A percentile compares a stretch with the other conserved stretches of the same genome.
These are phyloP conservation scores for Curvularia eragrostidis DNA, from an alignment of 2,329 filamentous ascomycete species.

Conservation along the genomic window DNA sequence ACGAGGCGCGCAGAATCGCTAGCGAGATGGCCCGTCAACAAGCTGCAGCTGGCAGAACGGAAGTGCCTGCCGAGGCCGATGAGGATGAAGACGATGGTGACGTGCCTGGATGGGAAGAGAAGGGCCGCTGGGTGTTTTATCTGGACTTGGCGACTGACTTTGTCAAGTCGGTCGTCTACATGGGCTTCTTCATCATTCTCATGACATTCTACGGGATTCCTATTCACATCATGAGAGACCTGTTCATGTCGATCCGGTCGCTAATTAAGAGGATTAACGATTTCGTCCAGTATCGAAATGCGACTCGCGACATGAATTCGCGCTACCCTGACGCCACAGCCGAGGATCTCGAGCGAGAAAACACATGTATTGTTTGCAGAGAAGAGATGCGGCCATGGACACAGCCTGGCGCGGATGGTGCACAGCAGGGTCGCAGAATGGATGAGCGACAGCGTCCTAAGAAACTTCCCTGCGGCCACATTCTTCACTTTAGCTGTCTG, in stretches of 20 bases:
- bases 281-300: conserved; percentile 86
- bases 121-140: conserved; percentile 89
- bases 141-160: conserved; percentile 89
- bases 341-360: conserved; percentile 83
- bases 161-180: conserved; percentile 86
- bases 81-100: conserved; percentile 93
- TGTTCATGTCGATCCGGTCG: conserved; percentile 91
- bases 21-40: conserved; percentile 74
- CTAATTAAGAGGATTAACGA: conserved; percentile 90
- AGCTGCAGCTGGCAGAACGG: conserved; percentile 49
- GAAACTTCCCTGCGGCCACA: conserved; percentile 95
- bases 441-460: conserved; percentile 89
- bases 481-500: conserved; percentile 90
- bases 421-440: conserved; percentile 54
- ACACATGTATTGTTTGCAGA: conserved; percentile 96
- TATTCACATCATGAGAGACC: conserved; percentile 94
- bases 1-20: conserved; percentile 49
- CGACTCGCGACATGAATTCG: conserved; percentile 91
- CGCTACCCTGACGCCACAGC: conserved; percentile 87
- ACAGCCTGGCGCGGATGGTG: conserved; percentile 54
- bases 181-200: conserved; percentile 91
- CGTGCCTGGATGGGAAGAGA: conserved; percentile 94
- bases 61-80: conserved; percentile 55
- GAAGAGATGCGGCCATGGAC: conserved; percentile 92
- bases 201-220: conserved; percentile 93